phyloP scores from a whole-genome alignment of 192 early-diverging fungal species.

The Piromyces finnis region DNA sequence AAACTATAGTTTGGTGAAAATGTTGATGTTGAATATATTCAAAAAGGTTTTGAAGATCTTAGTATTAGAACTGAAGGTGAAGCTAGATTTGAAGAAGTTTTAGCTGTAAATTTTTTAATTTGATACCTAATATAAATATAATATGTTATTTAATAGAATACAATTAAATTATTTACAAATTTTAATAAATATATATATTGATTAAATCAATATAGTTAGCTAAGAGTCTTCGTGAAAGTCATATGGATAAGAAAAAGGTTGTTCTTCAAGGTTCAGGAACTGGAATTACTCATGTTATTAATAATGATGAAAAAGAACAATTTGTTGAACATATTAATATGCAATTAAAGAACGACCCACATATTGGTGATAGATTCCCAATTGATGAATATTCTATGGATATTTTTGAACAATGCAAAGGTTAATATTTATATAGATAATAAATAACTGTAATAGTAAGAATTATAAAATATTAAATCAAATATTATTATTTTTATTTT shows the following conservation, averaged over 20 bases:
- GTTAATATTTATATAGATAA: slow-evolving; percentile 9
- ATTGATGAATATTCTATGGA: slow-evolving; percentile 89
- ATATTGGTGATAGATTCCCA: slow-evolving; percentile 73
- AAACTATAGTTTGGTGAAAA: background rate
- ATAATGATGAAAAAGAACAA: slow-evolving; percentile 94
- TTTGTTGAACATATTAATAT: slow-evolving; percentile 91
- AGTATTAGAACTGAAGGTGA: background rate
- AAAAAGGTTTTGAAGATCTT: background rate
- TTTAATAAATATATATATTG: no score
- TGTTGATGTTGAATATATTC: background rate
- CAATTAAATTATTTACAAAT: no score
- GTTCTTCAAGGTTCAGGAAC: slow-evolving; percentile 63
- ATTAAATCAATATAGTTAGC: background rate
- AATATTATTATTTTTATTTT: no score
- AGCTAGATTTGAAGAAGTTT: background rate
- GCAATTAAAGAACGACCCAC: slow-evolving; percentile 55
- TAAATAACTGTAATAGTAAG: no score
- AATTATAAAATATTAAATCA: no score
- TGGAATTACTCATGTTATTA: slow-evolving; percentile 92
- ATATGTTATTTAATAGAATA: no score
- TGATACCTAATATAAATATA: no score
- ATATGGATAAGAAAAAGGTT: slow-evolving; percentile 56
- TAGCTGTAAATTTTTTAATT: background rate
- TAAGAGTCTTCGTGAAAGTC: background rate
- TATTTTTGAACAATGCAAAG: slow-evolving; percentile 86